Percentiles rank a stretch among this genome's conserved stretches.
phyloP scores from a whole-genome alignment of 192 early-diverging fungal genomes.

The Cladochytrium replicatum region DNA sequence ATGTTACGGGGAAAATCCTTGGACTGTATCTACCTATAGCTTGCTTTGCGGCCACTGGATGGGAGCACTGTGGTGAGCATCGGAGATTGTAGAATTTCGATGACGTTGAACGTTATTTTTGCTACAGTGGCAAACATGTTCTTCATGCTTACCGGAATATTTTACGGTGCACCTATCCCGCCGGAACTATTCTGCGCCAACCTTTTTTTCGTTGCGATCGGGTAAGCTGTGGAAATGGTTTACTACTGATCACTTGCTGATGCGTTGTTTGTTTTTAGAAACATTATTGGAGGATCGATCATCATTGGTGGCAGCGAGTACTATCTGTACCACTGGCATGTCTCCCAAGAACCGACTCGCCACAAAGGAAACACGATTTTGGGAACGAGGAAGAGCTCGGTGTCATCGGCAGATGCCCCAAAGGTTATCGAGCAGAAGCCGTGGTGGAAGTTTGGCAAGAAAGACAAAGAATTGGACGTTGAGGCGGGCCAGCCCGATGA shows the following conservation, averaged over 20 bases:
- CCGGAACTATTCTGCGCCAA: conserved; percentile 8
- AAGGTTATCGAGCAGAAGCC: too few species aligned
- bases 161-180: conserved; percentile 17
- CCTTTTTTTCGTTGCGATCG: conserved; percentile 9
- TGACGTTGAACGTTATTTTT: too few species aligned
- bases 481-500: too few species aligned
- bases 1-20: conserved; percentile 23
- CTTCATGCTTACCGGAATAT: conserved; percentile 14
- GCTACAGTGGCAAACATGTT: conserved; percentile 29
- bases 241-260: too few species aligned
- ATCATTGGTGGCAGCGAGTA: conserved; percentile 20
- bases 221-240: too few species aligned
- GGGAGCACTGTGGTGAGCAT: conserved; percentile 20
- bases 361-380: conserved; percentile 13
- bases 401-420: too few species aligned
- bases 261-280: too few species aligned
- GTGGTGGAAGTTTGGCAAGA: too few species aligned
- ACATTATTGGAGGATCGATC: conserved; percentile 22
- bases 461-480: too few species aligned
- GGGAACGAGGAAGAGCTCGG: too few species aligned
- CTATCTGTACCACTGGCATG: conserved; percentile 27
- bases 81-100: too few species aligned
- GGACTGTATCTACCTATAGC: conserved; percentile 19
- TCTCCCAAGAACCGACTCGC: conserved; percentile 2
- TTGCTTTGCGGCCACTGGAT: conserved; percentile 23